Evolutionary conservation across 2,329 filamentous ascomycete species (phyloP).

Genomic region (Phyllosticta citrichinensis): DNA sequence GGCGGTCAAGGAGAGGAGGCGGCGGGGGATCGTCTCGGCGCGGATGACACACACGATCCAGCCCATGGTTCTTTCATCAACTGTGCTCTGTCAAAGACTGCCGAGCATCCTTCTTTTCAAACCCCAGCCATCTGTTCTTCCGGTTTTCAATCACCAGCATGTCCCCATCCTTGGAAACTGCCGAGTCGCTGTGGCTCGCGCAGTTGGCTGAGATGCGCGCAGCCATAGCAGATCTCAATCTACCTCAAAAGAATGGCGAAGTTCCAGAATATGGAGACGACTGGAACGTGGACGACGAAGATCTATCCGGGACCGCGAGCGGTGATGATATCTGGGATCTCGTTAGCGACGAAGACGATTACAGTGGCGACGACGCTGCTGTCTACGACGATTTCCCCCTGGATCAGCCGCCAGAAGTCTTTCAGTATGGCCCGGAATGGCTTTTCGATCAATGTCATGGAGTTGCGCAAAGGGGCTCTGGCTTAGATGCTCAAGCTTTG

Average conservation of each 20-base stretch:
- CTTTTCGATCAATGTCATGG: conserved; percentile 56
- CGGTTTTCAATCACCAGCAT: conserved; percentile 17
- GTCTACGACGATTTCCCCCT: conserved; percentile 29
- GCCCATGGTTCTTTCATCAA: not conserved
- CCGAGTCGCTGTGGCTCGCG: conserved; percentile 65
- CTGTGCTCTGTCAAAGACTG: not conserved
- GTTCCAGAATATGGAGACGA: conserved; percentile 45
- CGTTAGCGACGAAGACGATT: conserved; percentile 62
- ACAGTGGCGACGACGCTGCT: conserved; percentile 55
- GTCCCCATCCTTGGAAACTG: conserved; percentile 29
- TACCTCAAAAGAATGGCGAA: conserved; percentile 38
- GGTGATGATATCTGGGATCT: conserved; percentile 89
- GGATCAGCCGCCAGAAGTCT: conserved; percentile 19
- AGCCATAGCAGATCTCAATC: conserved; percentile 64
- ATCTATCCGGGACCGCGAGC: conserved; percentile 49
- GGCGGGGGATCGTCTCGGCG: not conserved
- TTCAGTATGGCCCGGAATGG: conserved; percentile 55
- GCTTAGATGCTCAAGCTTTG: conserved; percentile 59
- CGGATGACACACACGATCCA: not conserved
- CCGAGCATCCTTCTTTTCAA: not conserved
- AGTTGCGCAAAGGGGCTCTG: conserved; percentile 56
- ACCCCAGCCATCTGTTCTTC: not conserved
- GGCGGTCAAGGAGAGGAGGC: not conserved
- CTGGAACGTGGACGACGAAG: conserved; percentile 56
- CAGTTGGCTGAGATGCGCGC: conserved; percentile 80